phyloP scores from a whole-genome alignment of 78 protist species.

The Dictyostelium brefeldianum region DNA sequence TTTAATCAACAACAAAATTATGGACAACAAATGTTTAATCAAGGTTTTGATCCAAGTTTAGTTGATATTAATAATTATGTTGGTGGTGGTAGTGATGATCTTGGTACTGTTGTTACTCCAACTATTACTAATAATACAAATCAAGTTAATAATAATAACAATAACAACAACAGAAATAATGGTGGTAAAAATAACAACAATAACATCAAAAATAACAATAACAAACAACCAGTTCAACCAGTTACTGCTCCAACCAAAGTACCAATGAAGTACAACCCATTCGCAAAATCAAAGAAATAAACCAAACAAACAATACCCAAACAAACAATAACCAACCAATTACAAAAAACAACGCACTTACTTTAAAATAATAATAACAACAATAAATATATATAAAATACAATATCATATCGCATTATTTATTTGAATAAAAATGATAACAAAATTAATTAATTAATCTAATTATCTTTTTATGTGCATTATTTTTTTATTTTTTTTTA shows the following conservation, averaged over 20 bases:
- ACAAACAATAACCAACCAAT: too few species aligned
- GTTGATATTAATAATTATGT: constrained; percentile 7
- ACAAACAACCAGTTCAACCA: neutral
- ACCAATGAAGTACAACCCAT: constrained; percentile 51
- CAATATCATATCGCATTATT: too few species aligned
- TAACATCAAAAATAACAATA: neutral
- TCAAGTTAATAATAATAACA: neutral
- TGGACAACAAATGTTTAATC: too few species aligned
- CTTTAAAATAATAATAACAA: too few species aligned
- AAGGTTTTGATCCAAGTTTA: constrained; percentile 1
- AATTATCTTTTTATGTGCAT: too few species aligned
- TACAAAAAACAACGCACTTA: too few species aligned
- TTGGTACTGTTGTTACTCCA: neutral
- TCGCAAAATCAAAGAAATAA: constrained; percentile 50
- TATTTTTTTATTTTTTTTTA: too few species aligned
- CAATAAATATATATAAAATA: too few species aligned
- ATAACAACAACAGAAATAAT: neutral
- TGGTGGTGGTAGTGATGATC: constrained; percentile 1
- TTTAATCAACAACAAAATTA: too few species aligned
- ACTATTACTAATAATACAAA: neutral
- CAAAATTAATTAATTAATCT: too few species aligned
- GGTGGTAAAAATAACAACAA: neutral
- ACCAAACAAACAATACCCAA: neutral
- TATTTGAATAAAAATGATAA: too few species aligned
- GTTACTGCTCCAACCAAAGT: neutral